Base-by-base conservation (phyloP, 1,284 basidiomycete species). In the Moesziomyces parantarcticus region DNA sequence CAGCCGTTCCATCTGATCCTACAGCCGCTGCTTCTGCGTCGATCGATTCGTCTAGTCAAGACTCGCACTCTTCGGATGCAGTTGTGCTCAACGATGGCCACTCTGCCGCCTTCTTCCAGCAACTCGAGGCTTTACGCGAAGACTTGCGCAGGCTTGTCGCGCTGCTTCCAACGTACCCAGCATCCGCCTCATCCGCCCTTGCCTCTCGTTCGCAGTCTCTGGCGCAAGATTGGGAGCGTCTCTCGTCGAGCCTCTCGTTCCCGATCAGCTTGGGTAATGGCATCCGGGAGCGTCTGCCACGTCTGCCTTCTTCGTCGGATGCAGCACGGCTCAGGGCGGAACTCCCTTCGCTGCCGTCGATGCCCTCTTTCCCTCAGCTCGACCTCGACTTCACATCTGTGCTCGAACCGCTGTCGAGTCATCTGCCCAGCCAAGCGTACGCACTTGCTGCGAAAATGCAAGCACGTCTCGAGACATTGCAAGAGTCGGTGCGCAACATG, bases 121-220 rank as follows among this genome's bases (percentile, higher is more conserved):
- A 80, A 44, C 54, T 78, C 36, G 75, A 76, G 22, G 78, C 71
- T 1, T 55, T 80, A 41, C 68, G 65, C 20, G 75, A 78, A 23
- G 78, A 80, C 25, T 45, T 78, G 36, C 46, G 63, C 7, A 55
- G 58, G 7, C 55, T 80, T 1, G 59, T 64, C 11, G 57, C 62
- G 0, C 40, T 77, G 4, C 64, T 80, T 4, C 77, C 77, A 3
- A 61, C 53, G n/a, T 68, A 59, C 21, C 60, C 60, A 42, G 48
- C 62, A 34, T 53, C 57, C 2, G 71, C 71, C n/a, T 65, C 59
- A 16, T 75, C 72, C 3, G 69, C 76, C 18, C 46, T 78, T 25
- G 69, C 65, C 16, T 69, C 67, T 36, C 64, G 73, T 5, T 75
- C 75, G 10, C 74, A 76, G 20, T 71, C 65, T 7, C 72, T 74